Evolutionary conservation across 768 basidiomycete species (phyloP), one percentile per base, ranked within the genome.

Genomic region (Podaxis sp.): DNA sequence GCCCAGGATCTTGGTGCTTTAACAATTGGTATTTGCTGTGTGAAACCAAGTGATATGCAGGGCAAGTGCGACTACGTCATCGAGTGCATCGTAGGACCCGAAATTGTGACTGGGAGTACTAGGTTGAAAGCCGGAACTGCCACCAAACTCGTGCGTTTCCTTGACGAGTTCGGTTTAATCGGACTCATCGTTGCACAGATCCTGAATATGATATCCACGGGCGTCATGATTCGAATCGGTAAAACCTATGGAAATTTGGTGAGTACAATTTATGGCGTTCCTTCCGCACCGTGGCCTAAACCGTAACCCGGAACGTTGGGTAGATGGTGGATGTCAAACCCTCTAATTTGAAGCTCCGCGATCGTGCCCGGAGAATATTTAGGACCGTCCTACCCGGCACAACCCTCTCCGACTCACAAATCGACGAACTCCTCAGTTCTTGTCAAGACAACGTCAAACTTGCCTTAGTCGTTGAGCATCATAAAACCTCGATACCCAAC

Each of bases 41-140:
- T 71, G 21, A 62, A 63, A 23, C 67, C 69, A 7, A 73, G 71
- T 55, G 62, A 57, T 21, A 70, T 73, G 63, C 56, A 65, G 28
- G 69, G 66, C 3, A 64, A 66, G 23, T 69, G 71, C 42, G 65
- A 69, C 28, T 65, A 66, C 48, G 47, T 73, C 18, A 65, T 75
- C 18, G 71, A 73, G 52, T 70, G 71, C 44, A 59, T 70, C 11
- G 70, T 71, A 1, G 74, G 73, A 10, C 67, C 72, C 2, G 74
- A 74, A 54, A 63, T 71, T 27, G 67, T 74, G 11, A 69, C 73
- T 0, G 72, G 74, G n/a, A 73, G 72, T 51, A 71, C 72, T 47
- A 68, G 74, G 16, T 63, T 75, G 66, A 74, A 75, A 64, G 71
- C 72, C 11, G 74, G 74, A 5, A 74, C 73, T n/a, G 74, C 72